Conservation (phyloP, 495 filamentous ascomycete genomes). For the Venustampulla echinocandica region DNA sequence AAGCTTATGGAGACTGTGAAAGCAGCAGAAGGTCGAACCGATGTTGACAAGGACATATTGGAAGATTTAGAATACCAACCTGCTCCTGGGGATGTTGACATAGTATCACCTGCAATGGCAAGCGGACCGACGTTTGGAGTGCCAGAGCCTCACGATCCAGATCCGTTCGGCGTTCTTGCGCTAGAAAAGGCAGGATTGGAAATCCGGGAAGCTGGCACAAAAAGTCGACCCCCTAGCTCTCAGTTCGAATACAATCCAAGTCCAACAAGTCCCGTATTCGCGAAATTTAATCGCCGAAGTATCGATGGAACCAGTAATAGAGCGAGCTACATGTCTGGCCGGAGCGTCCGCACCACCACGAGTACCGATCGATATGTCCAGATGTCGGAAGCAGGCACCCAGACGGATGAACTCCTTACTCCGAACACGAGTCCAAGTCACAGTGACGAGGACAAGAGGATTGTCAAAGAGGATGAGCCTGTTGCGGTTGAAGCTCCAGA, state of each 20-base stretch:
- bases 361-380: slow-evolving; percentile 53
- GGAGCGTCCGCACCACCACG: slow-evolving; percentile 36
- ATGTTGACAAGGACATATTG: slow-evolving; percentile 55
- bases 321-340: slow-evolving; percentile 44
- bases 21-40: slow-evolving; percentile 69
- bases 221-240: slow-evolving; percentile 56
- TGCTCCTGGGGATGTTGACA: slow-evolving; percentile 63
- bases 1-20: slow-evolving; percentile 72
- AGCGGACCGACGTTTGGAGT: slow-evolving; percentile 53
- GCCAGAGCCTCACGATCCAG: slow-evolving; percentile 68
- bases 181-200: slow-evolving; percentile 76
- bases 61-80: slow-evolving; percentile 43
- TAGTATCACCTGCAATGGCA: slow-evolving; percentile 39
- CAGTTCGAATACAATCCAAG: slow-evolving; percentile 74
- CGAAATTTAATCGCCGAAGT: slow-evolving; percentile 58
- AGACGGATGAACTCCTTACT: slow-evolving; percentile 41
- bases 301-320: slow-evolving; percentile 60
- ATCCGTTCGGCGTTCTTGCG: slow-evolving; percentile 82
- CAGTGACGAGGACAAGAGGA: slow-evolving; percentile 27
- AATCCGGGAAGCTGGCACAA: slow-evolving; percentile 76
- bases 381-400: slow-evolving; percentile 46
- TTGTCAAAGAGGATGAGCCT: slow-evolving; percentile 19
- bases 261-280: slow-evolving; percentile 67
- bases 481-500: slow-evolving; percentile 29
- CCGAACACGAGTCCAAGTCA: slow-evolving; percentile 38